phyloP scores from a whole-genome alignment of 148 eudicot species.

The Nepenthes gracilis region DNA sequence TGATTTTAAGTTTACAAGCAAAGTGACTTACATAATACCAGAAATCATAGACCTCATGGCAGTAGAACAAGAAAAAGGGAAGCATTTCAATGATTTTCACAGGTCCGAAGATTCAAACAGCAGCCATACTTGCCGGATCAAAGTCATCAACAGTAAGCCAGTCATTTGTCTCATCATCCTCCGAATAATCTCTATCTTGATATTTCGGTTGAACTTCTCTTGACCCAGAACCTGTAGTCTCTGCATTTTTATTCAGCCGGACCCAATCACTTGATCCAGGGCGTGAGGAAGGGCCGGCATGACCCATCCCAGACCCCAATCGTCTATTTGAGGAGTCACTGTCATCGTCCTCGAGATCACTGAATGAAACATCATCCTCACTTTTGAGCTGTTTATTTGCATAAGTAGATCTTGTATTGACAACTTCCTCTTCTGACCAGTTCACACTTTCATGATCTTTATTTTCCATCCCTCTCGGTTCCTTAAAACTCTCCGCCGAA shows the following conservation, averaged over 20 bases:
- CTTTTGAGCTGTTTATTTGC: constrained; percentile 18
- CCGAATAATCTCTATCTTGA: constrained; percentile 32
- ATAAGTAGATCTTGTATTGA: constrained; percentile 4
- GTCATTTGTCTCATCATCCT: constrained; percentile 53
- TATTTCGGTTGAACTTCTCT: constrained; percentile 19
- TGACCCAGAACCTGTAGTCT: constrained; percentile 10
- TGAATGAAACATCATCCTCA: constrained; percentile 60
- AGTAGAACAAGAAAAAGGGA: neutral
- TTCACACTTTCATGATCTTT: constrained; percentile 4
- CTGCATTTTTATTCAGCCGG: constrained; percentile 21
- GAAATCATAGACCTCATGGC: neutral
- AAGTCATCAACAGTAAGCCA: constrained; percentile 64
- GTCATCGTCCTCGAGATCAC: constrained; percentile 64
- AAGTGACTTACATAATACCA: no score
- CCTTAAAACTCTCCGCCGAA: constrained; percentile 4
- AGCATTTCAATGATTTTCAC: neutral
- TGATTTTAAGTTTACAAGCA: no score
- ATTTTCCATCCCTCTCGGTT: constrained; percentile 7
- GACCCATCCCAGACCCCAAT: constrained; percentile 14
- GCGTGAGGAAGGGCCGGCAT: constrained; percentile 24
- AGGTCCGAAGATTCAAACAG: neutral
- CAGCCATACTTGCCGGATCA: constrained; percentile 31
- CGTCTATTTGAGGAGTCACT: constrained; percentile 19
- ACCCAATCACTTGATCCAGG: constrained; percentile 52
- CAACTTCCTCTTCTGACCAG: constrained; percentile 11